Base-by-base conservation (phyloP, 2,329 filamentous ascomycete species). In the Botrytis porri region DNA sequence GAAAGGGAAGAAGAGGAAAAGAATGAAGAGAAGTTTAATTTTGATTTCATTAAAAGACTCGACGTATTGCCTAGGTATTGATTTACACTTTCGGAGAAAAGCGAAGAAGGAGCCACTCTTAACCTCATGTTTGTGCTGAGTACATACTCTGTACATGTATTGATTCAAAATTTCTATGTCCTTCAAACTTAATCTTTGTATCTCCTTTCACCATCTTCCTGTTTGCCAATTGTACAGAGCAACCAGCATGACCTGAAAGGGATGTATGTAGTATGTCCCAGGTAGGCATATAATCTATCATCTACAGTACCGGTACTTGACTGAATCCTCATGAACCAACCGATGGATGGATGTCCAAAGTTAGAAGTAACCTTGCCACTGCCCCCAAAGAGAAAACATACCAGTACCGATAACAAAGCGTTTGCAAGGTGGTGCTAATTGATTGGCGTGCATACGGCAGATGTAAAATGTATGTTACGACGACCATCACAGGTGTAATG, bases 81-180 rank as follows among this genome's bases (percentile, higher is more conserved):
- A 62, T 61, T 48, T 62, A 43, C 29, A 45, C 29, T 32, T 41
- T 70, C 41, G 54, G 67, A 62, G 67, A 29, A 59, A 70, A 70
- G 54, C 54, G 54, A 70, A 41, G 25, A 25, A 9, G 65, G 65
- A 29, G 45, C 20, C 67, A 62, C 29, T 35, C 45, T 70, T n/a
- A n/a, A n/a, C 43, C 63, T 66, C 35, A 37, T 51, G 37, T 37
- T 7, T n/a, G n/a, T 39, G n/a, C 48, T 54, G 48, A 54, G 25
- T 6, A 54, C 25, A 14, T 54, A 54, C 37, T 25, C 16, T n/a
- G 12, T 51, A 51, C 35, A 61, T 39, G 18, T 62, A 22, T 41
- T 41, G 61, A 51, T 45, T 32, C 51, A 57, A 12, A 25, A 64
- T 35, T 8, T n/a, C n/a, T 6, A 29, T 12, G 20, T 43, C 18